phyloP scores from a whole-genome alignment of 2,329 filamentous ascomycete species.

The Monilinia fructicola region DNA sequence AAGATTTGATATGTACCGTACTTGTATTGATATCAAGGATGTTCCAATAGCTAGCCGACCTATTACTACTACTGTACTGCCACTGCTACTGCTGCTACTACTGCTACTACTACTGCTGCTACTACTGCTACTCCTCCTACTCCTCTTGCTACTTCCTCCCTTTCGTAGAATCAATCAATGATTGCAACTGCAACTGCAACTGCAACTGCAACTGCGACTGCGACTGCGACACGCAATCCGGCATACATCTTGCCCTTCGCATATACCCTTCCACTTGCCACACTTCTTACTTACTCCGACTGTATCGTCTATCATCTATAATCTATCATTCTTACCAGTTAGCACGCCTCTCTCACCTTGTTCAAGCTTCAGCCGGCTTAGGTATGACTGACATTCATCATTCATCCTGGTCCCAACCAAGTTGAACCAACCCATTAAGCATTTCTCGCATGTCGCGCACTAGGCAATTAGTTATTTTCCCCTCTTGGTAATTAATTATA shows the following conservation, averaged over 20 bases:
- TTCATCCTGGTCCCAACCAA: background rate
- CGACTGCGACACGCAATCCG: background rate
- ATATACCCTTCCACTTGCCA: too few species aligned
- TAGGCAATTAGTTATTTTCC: background rate
- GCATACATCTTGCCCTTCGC: background rate
- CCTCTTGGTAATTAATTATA: background rate
- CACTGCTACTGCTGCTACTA: too few species aligned
- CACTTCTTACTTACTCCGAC: too few species aligned
- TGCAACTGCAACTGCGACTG: too few species aligned
- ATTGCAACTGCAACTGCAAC: too few species aligned
- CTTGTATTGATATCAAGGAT: background rate
- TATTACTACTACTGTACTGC: background rate
- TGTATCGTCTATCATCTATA: too few species aligned
- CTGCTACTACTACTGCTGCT: too few species aligned
- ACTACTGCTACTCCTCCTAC: too few species aligned
- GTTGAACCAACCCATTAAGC: slow-evolving; percentile 9
- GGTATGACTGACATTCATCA: background rate
- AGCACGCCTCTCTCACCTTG: background rate
- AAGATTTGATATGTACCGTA: background rate
- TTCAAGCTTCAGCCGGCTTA: slow-evolving; percentile 2
- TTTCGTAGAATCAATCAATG: slow-evolving; percentile 2
- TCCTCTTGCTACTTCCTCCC: too few species aligned
- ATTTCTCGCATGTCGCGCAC: background rate
- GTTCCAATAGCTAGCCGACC: background rate
- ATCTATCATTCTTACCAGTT: background rate